Base-by-base conservation (phyloP, 108 stramenopile species). In the Schizochytrium sp. region DNA sequence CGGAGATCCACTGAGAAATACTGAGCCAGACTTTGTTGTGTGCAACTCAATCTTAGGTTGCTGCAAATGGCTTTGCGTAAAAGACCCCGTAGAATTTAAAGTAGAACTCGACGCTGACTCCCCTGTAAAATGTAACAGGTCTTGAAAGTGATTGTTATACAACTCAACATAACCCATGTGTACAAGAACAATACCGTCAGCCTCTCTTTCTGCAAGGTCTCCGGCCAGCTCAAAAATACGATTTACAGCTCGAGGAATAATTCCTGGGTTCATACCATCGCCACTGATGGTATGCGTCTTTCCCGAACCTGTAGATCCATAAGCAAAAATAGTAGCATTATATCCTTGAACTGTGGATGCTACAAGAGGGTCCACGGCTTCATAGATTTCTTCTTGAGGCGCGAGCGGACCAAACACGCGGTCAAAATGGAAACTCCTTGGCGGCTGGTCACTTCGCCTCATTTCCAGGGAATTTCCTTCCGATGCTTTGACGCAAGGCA, bases 311-410 rank as follows among this genome's bases (percentile, higher is more conserved):
- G 93, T 94, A 88, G 96, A 96, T 0, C 98, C 97, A 92, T 97
- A 98, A 5, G 97, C 97, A 88, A 98, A 95, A 60, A 97, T 88
- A n/a, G 95, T 96, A 17, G 97, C 97, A 89, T 97, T 95, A 92
- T 92, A 97, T 40, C 98, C 98, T 89, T 96, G 96, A 3, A 97
- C 76, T 3, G 95, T 94, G 64, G 92, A 91, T 87, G 96, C 95
- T 0, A 97, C 95, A n/a, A 98, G 92, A 4, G 38, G 72, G 4
- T 73, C 61, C 15, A 91, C 61, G 40, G 88, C 57, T 19, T 45
- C 58, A 55, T 90, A 91, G 28, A 93, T 88, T 13, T 88, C 89
- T 38, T 4, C 17, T 59, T 92, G 92, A 10, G 47, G 28, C 7
- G 91, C 50, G 0, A 64, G 8, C 4, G 72, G 57, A 3, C 69